A percentile compares a stretch with the other conserved stretches of the same genome.
Evolutionary conservation across 2,329 filamentous ascomycete species (phyloP).

Genomic region (Proliferodiscus dingleyae): DNA sequence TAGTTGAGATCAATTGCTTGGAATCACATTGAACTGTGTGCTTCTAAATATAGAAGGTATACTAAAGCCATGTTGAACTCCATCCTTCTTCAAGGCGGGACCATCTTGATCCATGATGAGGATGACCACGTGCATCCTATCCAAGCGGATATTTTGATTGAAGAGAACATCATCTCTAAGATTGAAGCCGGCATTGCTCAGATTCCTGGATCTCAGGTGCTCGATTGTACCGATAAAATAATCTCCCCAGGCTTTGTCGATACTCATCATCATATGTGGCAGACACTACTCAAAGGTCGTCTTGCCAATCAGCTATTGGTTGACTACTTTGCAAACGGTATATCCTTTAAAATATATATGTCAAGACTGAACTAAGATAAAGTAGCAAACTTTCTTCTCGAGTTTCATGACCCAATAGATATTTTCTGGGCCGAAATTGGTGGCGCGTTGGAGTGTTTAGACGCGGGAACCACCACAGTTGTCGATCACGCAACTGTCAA

Average conservation of each 20-base stretch:
- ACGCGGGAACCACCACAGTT: conserved; percentile 40
- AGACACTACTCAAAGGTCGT: conserved; percentile 35
- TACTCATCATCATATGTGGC: conserved; percentile 32
- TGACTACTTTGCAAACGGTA: conserved; percentile 38
- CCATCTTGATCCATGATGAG: conserved; percentile 33
- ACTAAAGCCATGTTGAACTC: conserved; percentile 5
- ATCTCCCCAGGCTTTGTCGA: conserved; percentile 35
- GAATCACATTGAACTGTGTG: no score
- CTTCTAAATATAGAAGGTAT: no score
- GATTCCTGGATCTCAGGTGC: conserved; percentile 20
- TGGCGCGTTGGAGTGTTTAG: conserved; percentile 37
- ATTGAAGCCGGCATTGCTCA: conserved; percentile 28
- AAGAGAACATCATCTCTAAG: conserved; percentile 32
- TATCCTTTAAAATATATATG: conserved; percentile 4
- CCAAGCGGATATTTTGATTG: conserved; percentile 26
- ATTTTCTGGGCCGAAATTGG: conserved; percentile 42
- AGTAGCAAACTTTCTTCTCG: conserved; percentile 35
- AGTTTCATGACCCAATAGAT: conserved; percentile 37
- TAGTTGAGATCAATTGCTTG: no score
- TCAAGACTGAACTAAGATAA: background rate
- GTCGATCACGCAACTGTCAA: conserved; percentile 36
- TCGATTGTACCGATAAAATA: conserved; percentile 36
- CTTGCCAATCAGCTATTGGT: conserved; percentile 37
- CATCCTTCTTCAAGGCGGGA: conserved; percentile 34
- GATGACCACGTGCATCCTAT: conserved; percentile 30